Evolutionary conservation across 2,329 filamentous ascomycete genomes (phyloP).

Genomic region (Ceratocystis smalleyi): DNA sequence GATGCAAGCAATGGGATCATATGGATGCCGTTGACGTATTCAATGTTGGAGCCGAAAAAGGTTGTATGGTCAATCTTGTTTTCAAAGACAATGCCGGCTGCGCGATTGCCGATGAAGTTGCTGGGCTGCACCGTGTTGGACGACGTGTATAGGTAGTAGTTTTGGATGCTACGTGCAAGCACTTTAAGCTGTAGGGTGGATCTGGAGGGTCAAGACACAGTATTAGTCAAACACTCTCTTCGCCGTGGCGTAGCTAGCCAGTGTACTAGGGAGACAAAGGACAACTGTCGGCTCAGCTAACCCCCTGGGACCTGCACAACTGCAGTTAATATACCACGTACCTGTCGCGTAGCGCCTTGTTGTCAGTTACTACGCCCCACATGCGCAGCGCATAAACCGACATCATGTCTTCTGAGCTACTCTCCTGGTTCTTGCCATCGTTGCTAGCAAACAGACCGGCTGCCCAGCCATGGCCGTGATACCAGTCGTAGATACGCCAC

Average conservation of each 20-base stretch:
- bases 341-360: conserved; percentile 64
- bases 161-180: conserved; percentile 53
- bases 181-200: conserved; percentile 75
- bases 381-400: conserved; percentile 78
- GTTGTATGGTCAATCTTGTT: conserved; percentile 92
- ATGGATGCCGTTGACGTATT: conserved; percentile 65
- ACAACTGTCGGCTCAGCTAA: not conserved
- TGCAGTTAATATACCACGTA: conserved; percentile 21
- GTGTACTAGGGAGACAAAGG: not conserved
- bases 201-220: conserved; percentile 22
- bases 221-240: not conserved
- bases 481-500: conserved; percentile 82
- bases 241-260: too few species aligned
- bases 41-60: conserved; percentile 61
- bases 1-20: conserved; percentile 63
- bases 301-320: not conserved
- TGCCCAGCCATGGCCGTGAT: conserved; percentile 86
- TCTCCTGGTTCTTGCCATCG: conserved; percentile 75
- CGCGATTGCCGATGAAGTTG: conserved; percentile 69
- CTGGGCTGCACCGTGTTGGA: conserved; percentile 56
- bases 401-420: conserved; percentile 80
- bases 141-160: conserved; percentile 67
- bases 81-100: conserved; percentile 61
- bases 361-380: conserved; percentile 71
- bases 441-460: conserved; percentile 55